Evolutionary conservation across 495 filamentous ascomycete genomes (phyloP).

Genomic region (Xylaria telfairii): DNA sequence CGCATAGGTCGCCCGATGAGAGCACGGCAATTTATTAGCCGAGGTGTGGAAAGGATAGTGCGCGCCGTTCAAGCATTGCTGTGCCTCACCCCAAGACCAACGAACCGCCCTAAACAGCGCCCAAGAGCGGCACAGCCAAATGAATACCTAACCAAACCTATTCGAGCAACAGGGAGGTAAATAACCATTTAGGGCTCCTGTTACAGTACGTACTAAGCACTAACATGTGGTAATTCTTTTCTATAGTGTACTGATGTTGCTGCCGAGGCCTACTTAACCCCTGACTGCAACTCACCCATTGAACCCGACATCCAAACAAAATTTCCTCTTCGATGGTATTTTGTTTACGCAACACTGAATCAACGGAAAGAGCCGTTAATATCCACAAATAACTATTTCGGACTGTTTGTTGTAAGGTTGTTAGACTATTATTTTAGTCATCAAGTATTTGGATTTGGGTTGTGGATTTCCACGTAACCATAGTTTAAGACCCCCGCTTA

Average conservation of each 20-base stretch:
- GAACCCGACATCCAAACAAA: neutral
- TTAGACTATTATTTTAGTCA: too few species aligned
- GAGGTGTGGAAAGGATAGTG: neutral
- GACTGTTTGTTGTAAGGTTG: too few species aligned
- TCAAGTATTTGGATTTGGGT: too few species aligned
- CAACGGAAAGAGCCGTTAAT: neutral
- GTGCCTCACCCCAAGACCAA: constrained; percentile 20
- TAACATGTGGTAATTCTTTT: neutral
- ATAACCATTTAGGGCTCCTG: neutral
- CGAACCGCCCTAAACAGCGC: constrained; percentile 3
- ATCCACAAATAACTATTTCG: neutral
- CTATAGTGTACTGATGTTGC: neutral
- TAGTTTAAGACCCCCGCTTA: too few species aligned
- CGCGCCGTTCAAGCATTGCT: neutral
- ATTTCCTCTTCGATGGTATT: neutral
- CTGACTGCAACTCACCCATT: neutral
- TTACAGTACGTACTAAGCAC: neutral
- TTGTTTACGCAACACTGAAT: neutral
- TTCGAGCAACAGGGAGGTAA: neutral
- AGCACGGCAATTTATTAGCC: neutral
- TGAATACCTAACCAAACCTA: neutral
- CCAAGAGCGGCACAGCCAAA: constrained; percentile 19
- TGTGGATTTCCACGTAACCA: too few species aligned
- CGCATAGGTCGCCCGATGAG: neutral
- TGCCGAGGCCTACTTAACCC: neutral